Conservation (phyloP, 176 grass and related monocot genomes). For the Thinopyrum elongatum region DNA sequence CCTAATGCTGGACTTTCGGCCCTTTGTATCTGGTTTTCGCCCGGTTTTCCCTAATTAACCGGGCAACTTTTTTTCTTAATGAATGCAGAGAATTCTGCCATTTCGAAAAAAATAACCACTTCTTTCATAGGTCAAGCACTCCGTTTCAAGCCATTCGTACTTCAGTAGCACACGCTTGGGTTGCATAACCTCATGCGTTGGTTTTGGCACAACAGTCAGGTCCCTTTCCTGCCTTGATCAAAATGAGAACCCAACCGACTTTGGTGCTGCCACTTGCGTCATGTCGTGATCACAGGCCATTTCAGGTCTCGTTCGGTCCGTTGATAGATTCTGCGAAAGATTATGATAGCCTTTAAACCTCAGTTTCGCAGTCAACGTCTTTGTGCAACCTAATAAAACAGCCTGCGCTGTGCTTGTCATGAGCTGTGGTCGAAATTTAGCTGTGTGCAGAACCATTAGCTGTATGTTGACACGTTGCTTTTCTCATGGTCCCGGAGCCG, state of each 20-base stretch:
- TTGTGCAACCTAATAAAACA: not conserved
- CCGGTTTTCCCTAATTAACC: too few species aligned
- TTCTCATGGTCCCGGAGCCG: not conserved
- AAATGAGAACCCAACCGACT: constrained; percentile 13
- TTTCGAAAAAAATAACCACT: too few species aligned
- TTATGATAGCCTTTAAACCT: not conserved
- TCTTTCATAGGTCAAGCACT: constrained; percentile 20
- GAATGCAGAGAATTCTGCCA: too few species aligned
- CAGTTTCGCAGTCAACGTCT: not conserved
- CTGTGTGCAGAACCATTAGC: not conserved
- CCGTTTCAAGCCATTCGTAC: not conserved
- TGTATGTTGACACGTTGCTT: not conserved
- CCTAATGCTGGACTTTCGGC: too few species aligned
- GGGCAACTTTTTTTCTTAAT: too few species aligned
- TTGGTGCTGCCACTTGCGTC: not conserved
- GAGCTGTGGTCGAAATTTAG: not conserved
- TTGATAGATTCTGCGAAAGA: not conserved
- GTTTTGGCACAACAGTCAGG: not conserved
- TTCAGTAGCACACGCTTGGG: not conserved
- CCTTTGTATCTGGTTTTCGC: too few species aligned
- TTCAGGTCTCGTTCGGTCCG: not conserved
- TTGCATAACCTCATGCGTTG: constrained; percentile 21
- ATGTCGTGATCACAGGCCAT: not conserved
- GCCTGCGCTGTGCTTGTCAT: not conserved
- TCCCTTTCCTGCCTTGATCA: constrained; percentile 27